A percentile compares a stretch with the other conserved stretches of the same genome.
These are phyloP conservation scores for Pigoraptor vietnamica DNA, from an alignment of 78 protist genomes.

Conservation along the genomic window DNA sequence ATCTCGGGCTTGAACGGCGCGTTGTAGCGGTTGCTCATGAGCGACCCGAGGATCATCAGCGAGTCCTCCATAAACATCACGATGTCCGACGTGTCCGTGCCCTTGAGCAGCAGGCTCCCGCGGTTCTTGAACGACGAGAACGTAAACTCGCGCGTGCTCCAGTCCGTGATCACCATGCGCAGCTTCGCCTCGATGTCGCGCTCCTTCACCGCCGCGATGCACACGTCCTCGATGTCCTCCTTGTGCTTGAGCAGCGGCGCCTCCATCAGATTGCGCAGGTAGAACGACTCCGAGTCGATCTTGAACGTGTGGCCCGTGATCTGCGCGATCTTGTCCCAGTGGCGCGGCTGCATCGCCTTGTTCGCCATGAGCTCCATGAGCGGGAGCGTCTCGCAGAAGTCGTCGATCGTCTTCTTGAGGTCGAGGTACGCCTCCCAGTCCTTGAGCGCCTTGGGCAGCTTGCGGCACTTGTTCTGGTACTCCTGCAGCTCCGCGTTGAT, in stretches of 20 bases:
- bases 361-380: conserved; percentile 41
- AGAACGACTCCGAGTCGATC: conserved; percentile 43
- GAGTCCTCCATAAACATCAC: conserved; percentile 47
- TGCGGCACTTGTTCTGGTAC: conserved; percentile 37
- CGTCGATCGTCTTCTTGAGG: conserved; percentile 65
- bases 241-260: conserved; percentile 24
- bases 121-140: conserved; percentile 66
- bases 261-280: conserved; percentile 44
- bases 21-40: conserved; percentile 91
- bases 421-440: conserved; percentile 71
- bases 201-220: conserved; percentile 70
- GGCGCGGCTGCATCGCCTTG: conserved; percentile 56
- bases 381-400: conserved; percentile 61
- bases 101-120: conserved; percentile 69
- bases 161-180: conserved; percentile 61
- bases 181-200: conserved; percentile 89
- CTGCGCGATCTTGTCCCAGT: conserved; percentile 59
- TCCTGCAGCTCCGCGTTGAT: conserved; percentile 35
- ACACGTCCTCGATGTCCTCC: conserved; percentile 75
- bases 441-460: conserved; percentile 57
- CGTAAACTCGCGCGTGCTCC: conserved; percentile 80
- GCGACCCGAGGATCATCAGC: conserved; percentile 57
- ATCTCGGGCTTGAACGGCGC: conserved; percentile 82
- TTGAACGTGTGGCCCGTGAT: conserved; percentile 15
- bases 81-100: conserved; percentile 90